Conservation (phyloP, 1,284 basidiomycete genomes). For the Calocybe gambosa region DNA sequence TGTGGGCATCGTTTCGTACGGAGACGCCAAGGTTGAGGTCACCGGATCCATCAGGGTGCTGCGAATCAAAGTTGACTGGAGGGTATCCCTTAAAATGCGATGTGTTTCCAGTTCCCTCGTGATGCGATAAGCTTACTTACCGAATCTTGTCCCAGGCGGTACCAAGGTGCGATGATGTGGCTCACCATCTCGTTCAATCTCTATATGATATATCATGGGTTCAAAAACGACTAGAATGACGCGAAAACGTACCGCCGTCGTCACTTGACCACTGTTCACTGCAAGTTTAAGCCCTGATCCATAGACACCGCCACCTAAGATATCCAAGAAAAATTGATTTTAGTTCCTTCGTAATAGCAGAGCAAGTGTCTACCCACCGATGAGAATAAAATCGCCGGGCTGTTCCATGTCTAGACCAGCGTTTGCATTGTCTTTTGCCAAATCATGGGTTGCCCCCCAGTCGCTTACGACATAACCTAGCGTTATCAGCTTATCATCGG, state of each 20-base stretch:
- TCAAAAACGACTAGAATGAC: constrained; percentile 7
- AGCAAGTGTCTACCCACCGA: constrained; percentile 22
- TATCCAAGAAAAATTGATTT: not conserved
- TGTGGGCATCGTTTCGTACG: constrained; percentile 51
- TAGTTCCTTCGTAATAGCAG: not conserved
- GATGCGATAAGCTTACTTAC: constrained; percentile 46
- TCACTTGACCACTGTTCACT: constrained; percentile 37
- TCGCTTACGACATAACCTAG: constrained; percentile 41
- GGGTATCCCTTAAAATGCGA: constrained; percentile 40
- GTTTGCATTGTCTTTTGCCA: constrained; percentile 38
- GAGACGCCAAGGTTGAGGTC: constrained; percentile 49
- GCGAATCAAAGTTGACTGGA: constrained; percentile 44
- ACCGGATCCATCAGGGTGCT: constrained; percentile 40
- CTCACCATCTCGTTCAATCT: constrained; percentile 66
- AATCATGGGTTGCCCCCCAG: constrained; percentile 45
- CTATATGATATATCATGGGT: constrained; percentile 17
- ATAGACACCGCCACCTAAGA: constrained; percentile 32
- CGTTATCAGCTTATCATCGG: not conserved
- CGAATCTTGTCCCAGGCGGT: constrained; percentile 47
- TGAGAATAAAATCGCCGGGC: constrained; percentile 39
- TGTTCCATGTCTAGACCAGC: constrained; percentile 45
- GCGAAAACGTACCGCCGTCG: constrained; percentile 34
- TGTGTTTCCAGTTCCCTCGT: too few species aligned
- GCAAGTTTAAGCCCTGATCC: constrained; percentile 25
- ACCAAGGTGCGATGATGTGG: constrained; percentile 59